Evolutionary conservation across 208 protist genomes (phyloP).

Genomic region (Angomonas ambiguus): DNA sequence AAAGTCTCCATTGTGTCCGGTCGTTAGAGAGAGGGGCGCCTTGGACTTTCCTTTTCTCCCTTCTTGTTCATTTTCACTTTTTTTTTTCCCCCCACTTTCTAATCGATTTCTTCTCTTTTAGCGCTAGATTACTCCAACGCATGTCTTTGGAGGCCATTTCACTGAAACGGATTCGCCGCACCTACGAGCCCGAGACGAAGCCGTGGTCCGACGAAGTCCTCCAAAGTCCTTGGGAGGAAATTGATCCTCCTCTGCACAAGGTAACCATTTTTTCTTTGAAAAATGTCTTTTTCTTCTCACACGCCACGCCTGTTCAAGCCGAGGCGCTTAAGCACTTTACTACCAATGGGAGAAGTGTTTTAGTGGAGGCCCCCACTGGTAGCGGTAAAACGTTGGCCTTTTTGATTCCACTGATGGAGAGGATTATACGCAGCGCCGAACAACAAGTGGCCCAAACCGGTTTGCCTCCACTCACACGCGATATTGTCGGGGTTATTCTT

Average conservation of each 20-base stretch:
- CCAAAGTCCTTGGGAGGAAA: constrained; percentile 77
- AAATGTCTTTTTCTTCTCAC: constrained; percentile 90
- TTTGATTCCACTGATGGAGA: constrained; percentile 87
- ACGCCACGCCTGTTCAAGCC: constrained; percentile 88
- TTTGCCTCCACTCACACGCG: constrained; percentile 52
- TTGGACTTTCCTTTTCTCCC: constrained; percentile 4
- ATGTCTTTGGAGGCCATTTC: constrained; percentile 58
- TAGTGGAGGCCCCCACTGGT: constrained; percentile 96
- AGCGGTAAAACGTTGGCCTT: constrained; percentile 98
- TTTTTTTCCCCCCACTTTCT: constrained; percentile 2
- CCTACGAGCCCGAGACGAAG: constrained; percentile 82
- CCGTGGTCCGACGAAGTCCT: constrained; percentile 74
- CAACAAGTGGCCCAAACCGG: constrained; percentile 32
- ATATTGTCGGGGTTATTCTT: constrained; percentile 73
- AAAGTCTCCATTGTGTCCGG: constrained; percentile 7
- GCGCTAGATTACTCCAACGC: neutral
- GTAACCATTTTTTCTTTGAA: constrained; percentile 72
- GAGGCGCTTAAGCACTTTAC: constrained; percentile 51
- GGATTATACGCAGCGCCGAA: constrained; percentile 54
- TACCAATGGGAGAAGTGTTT: constrained; percentile 31
- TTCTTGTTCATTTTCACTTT: neutral
- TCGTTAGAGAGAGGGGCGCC: too few species aligned
- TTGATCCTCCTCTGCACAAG: constrained; percentile 62
- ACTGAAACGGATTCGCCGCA: constrained; percentile 69
- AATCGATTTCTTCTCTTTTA: constrained; percentile 4